A percentile compares a stretch with the other conserved stretches of the same genome.
Conservation (phyloP, 768 basidiomycete genomes). For the Omphalotus guepiniiformis region DNA sequence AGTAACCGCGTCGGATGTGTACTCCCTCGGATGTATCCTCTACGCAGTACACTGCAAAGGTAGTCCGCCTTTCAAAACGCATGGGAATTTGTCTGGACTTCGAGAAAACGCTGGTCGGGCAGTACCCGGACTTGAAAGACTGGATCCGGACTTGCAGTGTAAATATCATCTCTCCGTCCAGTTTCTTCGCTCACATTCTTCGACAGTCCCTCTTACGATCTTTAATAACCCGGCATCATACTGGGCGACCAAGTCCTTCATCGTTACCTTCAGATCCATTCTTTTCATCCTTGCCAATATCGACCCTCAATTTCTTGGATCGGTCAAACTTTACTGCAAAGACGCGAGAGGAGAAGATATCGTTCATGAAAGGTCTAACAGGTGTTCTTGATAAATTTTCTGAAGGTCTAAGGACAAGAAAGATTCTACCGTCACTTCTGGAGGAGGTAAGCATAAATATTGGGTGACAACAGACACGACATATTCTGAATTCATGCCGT, state of each 20-base stretch:
- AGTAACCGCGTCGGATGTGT: slow-evolving; percentile 88
- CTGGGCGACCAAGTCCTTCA: slow-evolving; percentile 68
- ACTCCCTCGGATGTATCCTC: slow-evolving; percentile 85
- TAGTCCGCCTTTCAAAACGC: slow-evolving; percentile 82
- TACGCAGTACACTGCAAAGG: slow-evolving; percentile 91
- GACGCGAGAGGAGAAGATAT: slow-evolving; percentile 91
- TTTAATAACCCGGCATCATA: slow-evolving; percentile 76
- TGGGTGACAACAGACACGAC: neutral
- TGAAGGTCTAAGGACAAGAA: slow-evolving; percentile 79
- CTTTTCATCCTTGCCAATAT: slow-evolving; percentile 94
- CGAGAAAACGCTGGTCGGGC: slow-evolving; percentile 67
- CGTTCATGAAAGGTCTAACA: slow-evolving; percentile 89
- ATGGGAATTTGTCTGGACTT: slow-evolving; percentile 65
- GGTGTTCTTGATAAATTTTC: slow-evolving; percentile 81
- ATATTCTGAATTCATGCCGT: neutral
- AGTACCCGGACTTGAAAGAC: slow-evolving; percentile 53
- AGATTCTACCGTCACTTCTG: slow-evolving; percentile 86
- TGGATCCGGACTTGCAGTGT: slow-evolving; percentile 77
- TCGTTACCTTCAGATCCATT: slow-evolving; percentile 82
- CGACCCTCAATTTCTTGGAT: slow-evolving; percentile 93
- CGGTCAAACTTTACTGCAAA: slow-evolving; percentile 94
- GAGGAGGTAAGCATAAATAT: slow-evolving; percentile 65
- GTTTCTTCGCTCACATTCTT: neutral
- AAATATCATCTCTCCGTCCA: slow-evolving; percentile 9
- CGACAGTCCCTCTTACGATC: slow-evolving; percentile 67